Percentiles rank a stretch among this genome's conserved stretches.
These are phyloP conservation scores for Rhizoclosmatium globosum DNA, from an alignment of 192 early-diverging fungal genomes.

Conservation along the genomic window DNA sequence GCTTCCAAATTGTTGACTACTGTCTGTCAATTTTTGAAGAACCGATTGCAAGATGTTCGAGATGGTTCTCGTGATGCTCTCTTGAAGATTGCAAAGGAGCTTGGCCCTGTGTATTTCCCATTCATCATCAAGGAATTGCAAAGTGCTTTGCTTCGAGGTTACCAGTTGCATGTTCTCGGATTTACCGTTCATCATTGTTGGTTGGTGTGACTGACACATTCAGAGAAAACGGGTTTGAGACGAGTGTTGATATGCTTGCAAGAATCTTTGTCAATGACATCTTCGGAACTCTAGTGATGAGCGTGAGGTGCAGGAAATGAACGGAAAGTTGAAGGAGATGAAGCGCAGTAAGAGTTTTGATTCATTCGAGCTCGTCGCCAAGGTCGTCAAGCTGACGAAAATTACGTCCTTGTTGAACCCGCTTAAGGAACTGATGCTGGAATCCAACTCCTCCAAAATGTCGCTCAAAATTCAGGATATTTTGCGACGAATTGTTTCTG, in stretches of 20 bases:
- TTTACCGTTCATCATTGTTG: constrained; percentile 91
- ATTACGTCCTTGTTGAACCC: constrained; percentile 80
- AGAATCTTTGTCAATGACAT: constrained; percentile 86
- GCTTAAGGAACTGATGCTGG: constrained; percentile 85
- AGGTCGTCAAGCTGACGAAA: constrained; percentile 71
- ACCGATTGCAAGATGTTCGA: constrained; percentile 80
- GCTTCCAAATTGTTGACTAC: constrained; percentile 88
- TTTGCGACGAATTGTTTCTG: constrained; percentile 76
- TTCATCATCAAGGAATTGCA: constrained; percentile 91
- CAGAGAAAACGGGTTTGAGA: constrained; percentile 75
- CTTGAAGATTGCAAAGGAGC: constrained; percentile 81
- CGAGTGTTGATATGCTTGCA: constrained; percentile 75
- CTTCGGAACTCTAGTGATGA: constrained; percentile 92
- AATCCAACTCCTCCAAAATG: constrained; percentile 81
- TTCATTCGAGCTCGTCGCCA: constrained; percentile 85
- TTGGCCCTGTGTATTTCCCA: constrained; percentile 84
- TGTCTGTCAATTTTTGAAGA: constrained; percentile 87
- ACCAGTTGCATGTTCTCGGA: constrained; percentile 94
- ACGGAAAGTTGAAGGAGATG: constrained; percentile 90
- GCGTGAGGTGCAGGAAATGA: constrained; percentile 89
- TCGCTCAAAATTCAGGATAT: constrained; percentile 82
- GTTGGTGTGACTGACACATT: constrained; percentile 68
- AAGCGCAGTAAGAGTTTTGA: constrained; percentile 85
- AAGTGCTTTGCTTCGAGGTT: constrained; percentile 80
- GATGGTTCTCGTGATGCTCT: constrained; percentile 88